Evolutionary conservation across 2,329 filamentous ascomycete genomes (phyloP), one percentile per base, ranked within the genome.

Genomic region (Alternaria arbusti): DNA sequence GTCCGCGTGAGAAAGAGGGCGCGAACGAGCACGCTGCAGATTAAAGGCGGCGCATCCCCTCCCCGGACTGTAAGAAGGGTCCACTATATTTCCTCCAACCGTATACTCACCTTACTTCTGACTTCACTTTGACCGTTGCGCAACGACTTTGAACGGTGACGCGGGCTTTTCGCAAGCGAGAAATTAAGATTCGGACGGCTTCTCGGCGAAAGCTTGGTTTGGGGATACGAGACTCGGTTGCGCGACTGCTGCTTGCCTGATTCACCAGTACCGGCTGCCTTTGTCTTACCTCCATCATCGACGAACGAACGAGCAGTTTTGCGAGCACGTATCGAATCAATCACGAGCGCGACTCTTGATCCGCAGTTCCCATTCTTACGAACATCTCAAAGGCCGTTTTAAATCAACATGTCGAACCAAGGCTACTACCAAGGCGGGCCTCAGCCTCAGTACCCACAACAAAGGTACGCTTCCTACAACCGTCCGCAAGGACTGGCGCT

Each of bases 391-490:
- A 6, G 17, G 6, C 2, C 6, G 28, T 15, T 7, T 3, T 40
- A 25, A 8, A 25, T 10, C 20, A 25, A 23, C 20, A 52, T 81
- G 79, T 76, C 78, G n/a, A 71, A 77, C 10, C 73, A 80, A 67
- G 68, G 73, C 45, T 80, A 80, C 65, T 81, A 81, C 69, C 70
- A 78, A 57, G 62, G 71, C n/a, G 70, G 69, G 25, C 78, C 78
- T 13, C 78, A 80, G 52, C 78, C 78, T 13, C 78, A 80, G 52
- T 80, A 80, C 64, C 78, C 79, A 6, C 79, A 71, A 60, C 76
- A 80, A 57, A 72, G 74, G 72, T 78, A 73, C 17, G 67, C 17
- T 51, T 51, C 17, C 13, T 4, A 25, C 20, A 5, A 17, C 9
- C 13, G 8, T 36, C 32, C 10, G 25, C 20, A 13, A 36, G 28